These are phyloP conservation scores for Brassica juncea DNA, from an alignment of 345 rosid species.

Conservation along the genomic window DNA sequence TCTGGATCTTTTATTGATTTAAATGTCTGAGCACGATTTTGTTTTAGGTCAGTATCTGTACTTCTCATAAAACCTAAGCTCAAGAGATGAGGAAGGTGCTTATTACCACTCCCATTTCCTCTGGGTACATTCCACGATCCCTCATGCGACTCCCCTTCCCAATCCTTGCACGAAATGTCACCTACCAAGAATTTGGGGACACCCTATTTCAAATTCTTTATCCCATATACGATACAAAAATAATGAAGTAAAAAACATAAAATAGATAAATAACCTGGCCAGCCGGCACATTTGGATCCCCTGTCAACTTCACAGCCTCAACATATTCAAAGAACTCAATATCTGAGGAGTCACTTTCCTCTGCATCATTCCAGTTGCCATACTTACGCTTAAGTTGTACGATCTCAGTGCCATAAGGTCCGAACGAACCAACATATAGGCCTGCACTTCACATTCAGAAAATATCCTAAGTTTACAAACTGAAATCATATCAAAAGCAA, in stretches of 20 bases:
- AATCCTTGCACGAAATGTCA: constrained; percentile 96
- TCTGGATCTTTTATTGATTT: background rate
- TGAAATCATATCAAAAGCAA: constrained; percentile 13
- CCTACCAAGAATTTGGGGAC: constrained; percentile 49
- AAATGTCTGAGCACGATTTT: background rate
- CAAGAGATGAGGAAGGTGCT: constrained; percentile 32
- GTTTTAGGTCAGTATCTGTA: background rate
- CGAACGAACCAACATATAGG: constrained; percentile 90
- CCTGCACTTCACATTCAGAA: constrained; percentile 53
- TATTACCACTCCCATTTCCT: constrained; percentile 90
- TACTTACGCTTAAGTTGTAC: constrained; percentile 88
- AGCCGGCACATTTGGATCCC: constrained; percentile 99
- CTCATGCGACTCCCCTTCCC: constrained; percentile 59
- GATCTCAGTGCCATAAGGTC: constrained; percentile 92
- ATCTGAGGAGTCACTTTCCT: constrained; percentile 55
- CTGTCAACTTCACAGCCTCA: constrained; percentile 97
- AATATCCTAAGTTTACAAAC: constrained; percentile 14
- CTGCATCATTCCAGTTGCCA: constrained; percentile 77
- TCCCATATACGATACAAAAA: background rate
- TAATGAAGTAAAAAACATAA: background rate
- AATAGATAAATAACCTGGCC: constrained; percentile 66
- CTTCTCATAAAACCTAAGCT: constrained; percentile 1
- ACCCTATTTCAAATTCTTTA: background rate
- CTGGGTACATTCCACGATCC: constrained; percentile 74
- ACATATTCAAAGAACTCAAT: constrained; percentile 89